phyloP scores from a whole-genome alignment of 2,329 filamentous ascomycete species.

The Knufia fluminis region DNA sequence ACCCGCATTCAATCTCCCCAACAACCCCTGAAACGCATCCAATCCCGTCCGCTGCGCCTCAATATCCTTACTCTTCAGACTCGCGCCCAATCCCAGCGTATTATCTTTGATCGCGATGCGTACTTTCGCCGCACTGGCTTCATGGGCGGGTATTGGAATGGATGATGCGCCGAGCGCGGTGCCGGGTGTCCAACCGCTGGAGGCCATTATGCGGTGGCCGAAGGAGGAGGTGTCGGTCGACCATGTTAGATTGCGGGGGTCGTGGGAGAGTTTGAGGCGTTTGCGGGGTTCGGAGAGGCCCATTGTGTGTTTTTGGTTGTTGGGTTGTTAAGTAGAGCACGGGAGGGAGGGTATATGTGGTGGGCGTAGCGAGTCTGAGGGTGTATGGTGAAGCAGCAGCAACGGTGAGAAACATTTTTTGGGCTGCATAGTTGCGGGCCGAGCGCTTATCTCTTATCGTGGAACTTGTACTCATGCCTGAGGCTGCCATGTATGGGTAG shows the following conservation, averaged over 20 bases:
- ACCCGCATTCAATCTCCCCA: slow-evolving; percentile 85
- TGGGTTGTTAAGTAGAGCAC: background rate
- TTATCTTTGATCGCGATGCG: slow-evolving; percentile 63
- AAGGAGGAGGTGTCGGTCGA: slow-evolving; percentile 70
- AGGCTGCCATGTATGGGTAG: no score
- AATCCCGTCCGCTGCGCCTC: slow-evolving; percentile 72
- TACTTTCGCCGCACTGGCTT: slow-evolving; percentile 16
- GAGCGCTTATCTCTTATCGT: background rate
- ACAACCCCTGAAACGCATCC: slow-evolving; percentile 73
- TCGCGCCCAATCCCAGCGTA: slow-evolving; percentile 75
- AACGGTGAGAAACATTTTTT: background rate
- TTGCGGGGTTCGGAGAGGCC: slow-evolving; percentile 55
- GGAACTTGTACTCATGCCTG: background rate
- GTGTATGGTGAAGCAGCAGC: no score
- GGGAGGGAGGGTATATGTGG: background rate
- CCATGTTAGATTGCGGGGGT: slow-evolving; percentile 96
- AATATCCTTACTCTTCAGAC: slow-evolving; percentile 53
- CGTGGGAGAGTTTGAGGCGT: slow-evolving; percentile 66
- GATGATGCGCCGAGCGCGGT: slow-evolving; percentile 60
- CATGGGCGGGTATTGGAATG: slow-evolving; percentile 2
- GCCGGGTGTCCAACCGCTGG: slow-evolving; percentile 86
- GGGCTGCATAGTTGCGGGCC: background rate
- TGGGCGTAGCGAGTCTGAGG: background rate
- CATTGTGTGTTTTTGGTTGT: no score
- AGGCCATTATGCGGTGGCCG: slow-evolving; percentile 78